These are phyloP conservation scores for Hysterium pulicare DNA, from an alignment of 2,329 filamentous ascomycete genomes.

Conservation along the genomic window DNA sequence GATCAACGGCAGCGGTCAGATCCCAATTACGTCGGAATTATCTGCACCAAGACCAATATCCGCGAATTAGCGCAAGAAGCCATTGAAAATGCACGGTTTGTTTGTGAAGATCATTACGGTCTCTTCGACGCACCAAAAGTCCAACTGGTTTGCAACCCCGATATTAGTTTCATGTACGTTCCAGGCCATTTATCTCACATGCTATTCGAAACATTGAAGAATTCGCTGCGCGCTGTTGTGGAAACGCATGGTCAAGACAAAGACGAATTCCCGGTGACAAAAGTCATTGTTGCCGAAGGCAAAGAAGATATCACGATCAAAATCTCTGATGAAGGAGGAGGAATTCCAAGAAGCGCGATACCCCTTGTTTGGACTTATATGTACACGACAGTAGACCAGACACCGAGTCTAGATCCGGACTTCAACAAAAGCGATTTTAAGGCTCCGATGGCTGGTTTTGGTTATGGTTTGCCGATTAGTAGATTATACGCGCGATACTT, in stretches of 20 bases:
- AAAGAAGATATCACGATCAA: conserved; percentile 99
- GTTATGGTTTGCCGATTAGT: conserved; percentile 94
- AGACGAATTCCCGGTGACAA: conserved; percentile 92
- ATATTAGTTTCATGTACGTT: conserved; percentile 99
- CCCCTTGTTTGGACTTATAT: conserved; percentile 99
- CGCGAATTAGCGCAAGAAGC: conserved; percentile 92
- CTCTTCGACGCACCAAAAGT: conserved; percentile 95
- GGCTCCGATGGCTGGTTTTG: conserved; percentile 97
- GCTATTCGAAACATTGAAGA: conserved; percentile 99
- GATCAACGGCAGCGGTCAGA: conserved; percentile 88
- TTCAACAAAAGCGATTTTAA: conserved; percentile 99
- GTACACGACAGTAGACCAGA: conserved; percentile 98
- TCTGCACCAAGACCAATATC: conserved; percentile 98
- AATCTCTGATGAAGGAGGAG: conserved; percentile 92
- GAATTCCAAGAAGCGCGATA: conserved; percentile 88
- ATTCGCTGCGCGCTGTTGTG: conserved; percentile 93
- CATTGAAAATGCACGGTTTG: conserved; percentile 98
- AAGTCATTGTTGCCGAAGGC: conserved; percentile 95
- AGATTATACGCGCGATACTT: conserved; percentile 95
- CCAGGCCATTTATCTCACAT: conserved; percentile 98
- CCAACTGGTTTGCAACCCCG: conserved; percentile 90
- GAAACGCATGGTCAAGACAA: conserved; percentile 93
- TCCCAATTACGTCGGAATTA: conserved; percentile 94
- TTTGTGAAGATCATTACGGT: conserved; percentile 97
- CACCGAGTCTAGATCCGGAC: conserved; percentile 89